Evolutionary conservation across 352 stramenopile species (phyloP).

Genomic region (Pythium plurisporium): DNA sequence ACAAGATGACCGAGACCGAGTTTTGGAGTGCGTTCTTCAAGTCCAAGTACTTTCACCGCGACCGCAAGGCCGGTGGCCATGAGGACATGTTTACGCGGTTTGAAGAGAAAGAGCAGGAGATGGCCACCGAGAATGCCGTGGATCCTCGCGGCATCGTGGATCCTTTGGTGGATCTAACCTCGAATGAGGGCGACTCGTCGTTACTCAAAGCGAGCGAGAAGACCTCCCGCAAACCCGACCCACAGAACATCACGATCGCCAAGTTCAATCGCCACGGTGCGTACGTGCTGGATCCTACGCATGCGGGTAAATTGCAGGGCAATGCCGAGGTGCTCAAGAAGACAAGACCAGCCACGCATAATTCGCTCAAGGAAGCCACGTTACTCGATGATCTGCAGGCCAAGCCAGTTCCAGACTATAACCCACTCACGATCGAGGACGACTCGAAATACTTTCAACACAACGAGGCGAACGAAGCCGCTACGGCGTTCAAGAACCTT

Average conservation of each 20-base stretch:
- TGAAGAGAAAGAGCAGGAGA: slow-evolving; percentile 72
- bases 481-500: slow-evolving; percentile 4
- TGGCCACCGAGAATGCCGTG: slow-evolving; percentile 33
- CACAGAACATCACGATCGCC: slow-evolving; percentile 64
- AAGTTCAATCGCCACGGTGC: slow-evolving; percentile 86
- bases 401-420: slow-evolving; percentile 51
- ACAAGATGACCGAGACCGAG: slow-evolving; percentile 88
- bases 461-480: slow-evolving; percentile 23
- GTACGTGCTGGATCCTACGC: slow-evolving; percentile 73
- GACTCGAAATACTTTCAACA: slow-evolving; percentile 82
- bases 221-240: slow-evolving; percentile 31
- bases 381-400: slow-evolving; percentile 64
- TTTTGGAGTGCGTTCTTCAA: slow-evolving; percentile 88
- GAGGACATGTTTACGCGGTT: slow-evolving; percentile 86
- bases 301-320: slow-evolving; percentile 49
- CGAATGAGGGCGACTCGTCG: slow-evolving; percentile 59
- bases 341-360: slow-evolving; percentile 31
- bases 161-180: slow-evolving; percentile 70
- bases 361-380: slow-evolving; percentile 60
- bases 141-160: slow-evolving; percentile 70
- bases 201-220: slow-evolving; percentile 32
- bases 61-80: slow-evolving; percentile 64
- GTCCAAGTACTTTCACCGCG: slow-evolving; percentile 87
- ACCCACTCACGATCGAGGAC: slow-evolving; percentile 76
- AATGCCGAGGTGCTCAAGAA: slow-evolving; percentile 30